Evolutionary conservation across 441 rosid species (phyloP).

Genomic region (Macaranga tanarius): DNA sequence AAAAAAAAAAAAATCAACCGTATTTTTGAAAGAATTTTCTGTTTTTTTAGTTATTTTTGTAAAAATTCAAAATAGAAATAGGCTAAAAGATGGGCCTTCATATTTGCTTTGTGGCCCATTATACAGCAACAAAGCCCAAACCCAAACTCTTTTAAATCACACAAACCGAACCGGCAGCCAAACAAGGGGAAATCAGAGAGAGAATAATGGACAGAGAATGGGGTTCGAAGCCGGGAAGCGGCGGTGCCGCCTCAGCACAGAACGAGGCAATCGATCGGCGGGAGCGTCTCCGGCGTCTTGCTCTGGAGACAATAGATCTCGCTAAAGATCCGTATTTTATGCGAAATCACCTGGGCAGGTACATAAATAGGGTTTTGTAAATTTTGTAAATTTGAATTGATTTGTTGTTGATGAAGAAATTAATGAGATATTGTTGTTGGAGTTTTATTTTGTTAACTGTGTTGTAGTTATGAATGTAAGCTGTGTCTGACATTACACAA

Average conservation of each 20-base stretch:
- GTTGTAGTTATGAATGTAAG: constrained; percentile 90
- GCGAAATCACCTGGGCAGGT: constrained; percentile 99
- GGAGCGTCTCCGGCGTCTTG: constrained; percentile 92
- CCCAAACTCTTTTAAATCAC: no score
- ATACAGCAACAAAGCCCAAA: no score
- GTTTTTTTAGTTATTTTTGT: no score
- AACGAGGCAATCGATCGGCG: constrained; percentile 95
- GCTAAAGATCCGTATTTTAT: constrained; percentile 96
- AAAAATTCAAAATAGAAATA: no score
- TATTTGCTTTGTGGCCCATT: no score
- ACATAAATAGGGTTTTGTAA: neutral
- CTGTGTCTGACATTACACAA: constrained; percentile 91
- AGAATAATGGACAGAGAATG: constrained; percentile 77
- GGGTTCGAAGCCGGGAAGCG: constrained; percentile 99
- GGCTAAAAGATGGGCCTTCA: no score
- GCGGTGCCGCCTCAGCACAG: constrained; percentile 95
- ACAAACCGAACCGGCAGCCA: neutral
- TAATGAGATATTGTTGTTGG: constrained; percentile 10
- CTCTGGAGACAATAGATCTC: constrained; percentile 94
- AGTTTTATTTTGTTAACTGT: neutral
- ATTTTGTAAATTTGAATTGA: neutral
- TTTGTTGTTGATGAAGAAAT: constrained; percentile 2
- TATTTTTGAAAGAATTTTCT: no score
- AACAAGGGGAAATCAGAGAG: constrained; percentile 11
- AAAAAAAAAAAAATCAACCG: no score